Conservation (phyloP, 306 rosid species). For the Acacia melanoxylon region DNA sequence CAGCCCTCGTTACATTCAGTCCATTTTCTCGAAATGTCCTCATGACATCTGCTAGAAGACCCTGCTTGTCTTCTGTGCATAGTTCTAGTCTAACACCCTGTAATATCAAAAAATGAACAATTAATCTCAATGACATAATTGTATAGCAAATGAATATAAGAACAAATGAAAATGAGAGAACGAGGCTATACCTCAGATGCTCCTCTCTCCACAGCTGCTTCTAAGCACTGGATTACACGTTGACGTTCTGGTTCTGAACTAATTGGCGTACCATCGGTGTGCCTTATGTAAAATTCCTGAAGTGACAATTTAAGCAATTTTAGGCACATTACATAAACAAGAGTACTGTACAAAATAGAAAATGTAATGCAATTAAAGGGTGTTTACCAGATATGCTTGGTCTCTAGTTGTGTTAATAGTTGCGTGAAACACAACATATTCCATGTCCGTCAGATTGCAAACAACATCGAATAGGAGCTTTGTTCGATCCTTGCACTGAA, state of each 20-base stretch:
- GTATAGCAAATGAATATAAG: background rate
- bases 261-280: constrained; percentile 90
- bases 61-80: constrained; percentile 57
- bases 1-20: constrained; percentile 84
- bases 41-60: constrained; percentile 82
- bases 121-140: background rate
- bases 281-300: constrained; percentile 91
- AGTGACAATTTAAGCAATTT: constrained; percentile 1
- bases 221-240: constrained; percentile 83
- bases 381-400: constrained; percentile 64
- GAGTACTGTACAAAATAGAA: background rate
- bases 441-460: constrained; percentile 93
- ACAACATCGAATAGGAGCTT: constrained; percentile 84
- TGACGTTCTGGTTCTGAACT: constrained; percentile 92
- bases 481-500: constrained; percentile 83
- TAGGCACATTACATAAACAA: constrained; percentile 5
- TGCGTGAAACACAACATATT: constrained; percentile 89
- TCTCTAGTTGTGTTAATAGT: constrained; percentile 62
- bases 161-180: constrained; percentile 1
- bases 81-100: constrained; percentile 85
- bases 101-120: constrained; percentile 20
- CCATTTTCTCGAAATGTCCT: constrained; percentile 93
- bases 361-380: background rate
- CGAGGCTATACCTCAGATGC: constrained; percentile 65
- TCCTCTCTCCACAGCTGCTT: constrained; percentile 86